Conservation (phyloP, 805 yeast species). For the Phaffomyces thermotolerans region DNA sequence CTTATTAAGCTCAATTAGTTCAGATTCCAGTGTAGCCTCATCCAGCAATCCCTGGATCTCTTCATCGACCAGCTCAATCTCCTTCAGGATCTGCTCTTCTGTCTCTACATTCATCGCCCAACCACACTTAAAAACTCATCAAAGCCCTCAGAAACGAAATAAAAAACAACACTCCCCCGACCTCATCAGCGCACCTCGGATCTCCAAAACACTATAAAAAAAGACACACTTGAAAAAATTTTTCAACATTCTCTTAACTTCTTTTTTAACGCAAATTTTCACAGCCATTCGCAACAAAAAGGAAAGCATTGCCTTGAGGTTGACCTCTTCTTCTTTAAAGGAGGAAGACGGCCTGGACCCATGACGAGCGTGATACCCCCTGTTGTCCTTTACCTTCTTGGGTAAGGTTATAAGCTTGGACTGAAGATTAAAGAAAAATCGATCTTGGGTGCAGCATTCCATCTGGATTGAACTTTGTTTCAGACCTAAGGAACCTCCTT, state of each 20-base stretch:
- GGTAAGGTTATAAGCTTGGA: constrained; percentile 32
- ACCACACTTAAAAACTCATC: background rate
- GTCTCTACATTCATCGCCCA: too few relatives aligned
- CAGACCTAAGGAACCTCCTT: constrained; percentile 62
- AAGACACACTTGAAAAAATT: background rate
- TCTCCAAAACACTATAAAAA: background rate
- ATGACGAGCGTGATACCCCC: constrained; percentile 55
- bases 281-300: constrained; percentile 52
- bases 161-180: background rate
- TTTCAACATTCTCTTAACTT: background rate
- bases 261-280: constrained; percentile 44
- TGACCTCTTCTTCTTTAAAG: constrained; percentile 35
- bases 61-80: constrained; percentile 1
- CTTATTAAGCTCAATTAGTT: constrained; percentile 8
- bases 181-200: background rate
- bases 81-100: background rate
- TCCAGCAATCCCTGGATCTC: constrained; percentile 8
- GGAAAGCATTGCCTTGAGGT: constrained; percentile 63
- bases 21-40: constrained; percentile 5
- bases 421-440: constrained; percentile 51
- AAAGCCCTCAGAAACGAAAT: background rate
- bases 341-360: constrained; percentile 45
- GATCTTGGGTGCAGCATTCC: constrained; percentile 74
- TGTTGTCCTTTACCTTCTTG: constrained; percentile 20
- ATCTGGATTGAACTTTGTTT: constrained; percentile 38